phyloP scores from a whole-genome alignment of 176 grass and related monocot species.

The Zea mays region Zm-B73-REFERENCE-NAM-5.0 NC_050097.1:106465001-106465500 shows the following conservation, averaged over 20 bases:
- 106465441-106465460: background rate
- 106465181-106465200: conserved; percentile 16
- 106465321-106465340: too few species aligned
- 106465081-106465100: conserved; percentile 61
- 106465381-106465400: too few species aligned
- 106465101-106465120: background rate
- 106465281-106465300: too few species aligned
- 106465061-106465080: conserved; percentile 81
- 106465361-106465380: too few species aligned
- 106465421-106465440: background rate
- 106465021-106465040: conserved; percentile 71
- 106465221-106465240: too few species aligned
- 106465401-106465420: too few species aligned
- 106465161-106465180: background rate
- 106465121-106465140: background rate
- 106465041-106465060: conserved; percentile 88
- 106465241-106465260: too few species aligned
- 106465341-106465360: too few species aligned
- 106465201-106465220: too few species aligned
- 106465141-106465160: conserved; percentile 1
- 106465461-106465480: background rate
- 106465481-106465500: background rate
- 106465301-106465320: too few species aligned
- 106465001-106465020: conserved; percentile 89
- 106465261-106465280: too few species aligned